Conservation (phyloP, 1,139 yeast genomes). For the Hanseniaspora uvarum region DNA sequence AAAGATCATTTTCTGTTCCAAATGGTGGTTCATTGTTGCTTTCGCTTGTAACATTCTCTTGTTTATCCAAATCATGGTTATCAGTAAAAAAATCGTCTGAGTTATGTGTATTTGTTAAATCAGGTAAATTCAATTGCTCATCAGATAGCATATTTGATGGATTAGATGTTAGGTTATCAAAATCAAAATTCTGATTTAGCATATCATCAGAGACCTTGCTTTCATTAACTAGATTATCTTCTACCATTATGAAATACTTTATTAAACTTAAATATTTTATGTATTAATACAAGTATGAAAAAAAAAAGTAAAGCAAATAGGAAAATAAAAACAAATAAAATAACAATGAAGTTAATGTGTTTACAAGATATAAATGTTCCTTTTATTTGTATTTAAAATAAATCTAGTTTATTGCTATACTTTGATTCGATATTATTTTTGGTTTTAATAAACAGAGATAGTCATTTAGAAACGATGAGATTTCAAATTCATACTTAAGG, state of each 20-base stretch:
- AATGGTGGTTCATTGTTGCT: not conserved
- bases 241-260: not conserved
- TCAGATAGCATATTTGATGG: not conserved
- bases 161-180: not conserved
- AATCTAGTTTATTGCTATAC: not conserved
- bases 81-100: constrained; percentile 9
- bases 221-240: not conserved
- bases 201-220: not conserved
- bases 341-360: too few species aligned
- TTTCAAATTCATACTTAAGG: not conserved
- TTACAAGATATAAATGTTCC: not conserved
- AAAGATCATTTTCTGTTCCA: not conserved
- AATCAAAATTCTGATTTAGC: not conserved
- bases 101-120: not conserved
- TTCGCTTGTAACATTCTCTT: not conserved
- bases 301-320: too few species aligned
- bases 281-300: not conserved
- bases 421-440: not conserved
- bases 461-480: not conserved
- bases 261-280: not conserved
- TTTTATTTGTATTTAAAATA: not conserved
- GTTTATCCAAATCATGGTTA: not conserved
- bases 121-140: not conserved
- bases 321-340: not conserved
- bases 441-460: not conserved